These are phyloP conservation scores for Oryza punctata DNA, from an alignment of 176 grass and related monocot genomes.

Conservation along the genomic window DNA sequence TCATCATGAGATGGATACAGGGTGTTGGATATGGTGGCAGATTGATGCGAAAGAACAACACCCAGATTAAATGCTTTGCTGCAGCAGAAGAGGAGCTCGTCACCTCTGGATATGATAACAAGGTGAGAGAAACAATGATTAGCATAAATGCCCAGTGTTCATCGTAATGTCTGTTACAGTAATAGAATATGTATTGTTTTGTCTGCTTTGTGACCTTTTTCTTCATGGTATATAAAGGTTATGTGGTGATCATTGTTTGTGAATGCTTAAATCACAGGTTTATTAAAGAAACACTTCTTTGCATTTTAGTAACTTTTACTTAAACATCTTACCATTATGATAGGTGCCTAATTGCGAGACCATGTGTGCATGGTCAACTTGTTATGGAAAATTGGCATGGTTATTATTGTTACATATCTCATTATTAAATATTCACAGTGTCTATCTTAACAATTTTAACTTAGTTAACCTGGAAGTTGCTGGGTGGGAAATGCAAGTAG, in stretches of 20 bases:
- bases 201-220: not conserved
- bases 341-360: not conserved
- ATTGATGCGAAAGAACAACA: constrained; percentile 77
- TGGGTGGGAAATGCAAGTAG: constrained; percentile 22
- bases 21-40: constrained; percentile 87
- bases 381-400: not conserved
- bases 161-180: constrained; percentile 17
- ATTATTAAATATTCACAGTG: not conserved
- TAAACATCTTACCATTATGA: not conserved
- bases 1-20: constrained; percentile 83
- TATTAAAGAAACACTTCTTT: constrained; percentile 14
- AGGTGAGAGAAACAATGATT: constrained; percentile 50
- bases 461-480: constrained; percentile 20
- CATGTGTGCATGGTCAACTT: not conserved
- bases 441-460: not conserved
- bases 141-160: constrained; percentile 12
- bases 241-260: constrained; percentile 4
- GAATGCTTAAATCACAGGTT: constrained; percentile 10
- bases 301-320: not conserved
- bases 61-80: constrained; percentile 95
- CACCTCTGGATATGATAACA: constrained; percentile 94
- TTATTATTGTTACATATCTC: not conserved
- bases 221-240: constrained; percentile 11
- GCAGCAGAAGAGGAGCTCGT: constrained; percentile 74
- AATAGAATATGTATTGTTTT: not conserved